Evolutionary conservation across 805 yeast species (phyloP), one percentile per base, ranked within the genome.

Genomic region (Candida ortonii): DNA sequence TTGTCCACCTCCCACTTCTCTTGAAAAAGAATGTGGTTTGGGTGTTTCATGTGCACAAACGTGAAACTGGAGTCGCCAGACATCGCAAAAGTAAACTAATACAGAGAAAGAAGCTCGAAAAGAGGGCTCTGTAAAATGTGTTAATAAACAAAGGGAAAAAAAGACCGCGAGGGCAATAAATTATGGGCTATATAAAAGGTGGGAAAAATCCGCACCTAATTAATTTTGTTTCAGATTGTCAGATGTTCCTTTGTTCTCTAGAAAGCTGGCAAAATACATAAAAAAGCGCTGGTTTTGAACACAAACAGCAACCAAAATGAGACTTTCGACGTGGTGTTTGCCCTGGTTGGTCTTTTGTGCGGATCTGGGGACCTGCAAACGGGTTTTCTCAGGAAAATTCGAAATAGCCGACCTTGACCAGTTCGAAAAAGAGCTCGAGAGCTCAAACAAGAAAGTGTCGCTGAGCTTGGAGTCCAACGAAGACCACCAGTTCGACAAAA

Each of bases 1-100:
- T 36, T 44, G 24, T 58, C 62, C 5, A 41, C 28, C 7, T 53
- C 55, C 66, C 65, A 61, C 19, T 41, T 47, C 36, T 61, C 64
- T 19, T 43, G 45, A 30, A 54, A 57, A 5, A 59, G 29, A n/a
- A 57, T 53, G 33, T 54, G 53, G 8, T 43, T 44, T 3, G 59
- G 61, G 15, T 53, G 44, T 7, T 45, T 38, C 61, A 59, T 54
- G 31, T 61, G 65, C 2, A 53, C 39, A 37, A 50, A 56, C 7
- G 50, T 43, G 16, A 39, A 46, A 7, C 47, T 49, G 2, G 59
- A 52, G 31, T 61, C 66, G 16, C 48, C 37, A 3, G 53, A 33
- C 59, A 55, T 55, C 1, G n/a, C 33, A 25, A n/a, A 4, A 12
- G 33, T 5, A 5, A 11, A 19, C 9, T 21, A 13, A 4, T 13